Evolutionary conservation across 495 filamentous ascomycete genomes (phyloP).

Genomic region (Trichoderma asperelloides): DNA sequence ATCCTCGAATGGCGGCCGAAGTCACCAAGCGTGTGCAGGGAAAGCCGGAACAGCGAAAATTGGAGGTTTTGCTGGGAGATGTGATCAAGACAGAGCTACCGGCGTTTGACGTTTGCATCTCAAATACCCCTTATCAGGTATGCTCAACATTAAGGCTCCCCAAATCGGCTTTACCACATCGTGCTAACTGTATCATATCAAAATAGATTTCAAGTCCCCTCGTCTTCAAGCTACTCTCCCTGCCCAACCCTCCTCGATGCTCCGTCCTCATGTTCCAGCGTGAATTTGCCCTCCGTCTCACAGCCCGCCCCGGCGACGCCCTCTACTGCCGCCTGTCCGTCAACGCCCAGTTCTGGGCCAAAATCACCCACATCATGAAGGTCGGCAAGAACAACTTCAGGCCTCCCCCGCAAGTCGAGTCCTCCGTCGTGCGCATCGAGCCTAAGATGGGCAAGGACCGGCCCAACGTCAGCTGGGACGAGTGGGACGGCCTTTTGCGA

Average conservation of each 20-base stretch:
- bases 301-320: slow-evolving; percentile 67
- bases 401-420: slow-evolving; percentile 85
- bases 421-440: slow-evolving; percentile 66
- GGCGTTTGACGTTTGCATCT: slow-evolving; percentile 84
- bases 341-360: slow-evolving; percentile 93
- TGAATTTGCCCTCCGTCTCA: slow-evolving; percentile 30
- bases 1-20: slow-evolving; percentile 94
- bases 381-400: slow-evolving; percentile 93
- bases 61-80: slow-evolving; percentile 83
- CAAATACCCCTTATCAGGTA: slow-evolving; percentile 73
- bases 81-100: slow-evolving; percentile 85
- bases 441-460: slow-evolving; percentile 63
- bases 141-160: not conserved
- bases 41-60: slow-evolving; percentile 64
- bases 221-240: slow-evolving; percentile 81
- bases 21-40: slow-evolving; percentile 90
- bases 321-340: slow-evolving; percentile 81
- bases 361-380: slow-evolving; percentile 67
- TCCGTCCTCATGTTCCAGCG: slow-evolving; percentile 77
- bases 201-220: slow-evolving; percentile 76
- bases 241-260: slow-evolving; percentile 58
- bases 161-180: not conserved
- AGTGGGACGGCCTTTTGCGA: slow-evolving; percentile 86
- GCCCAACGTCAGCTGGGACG: slow-evolving; percentile 81
- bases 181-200: not conserved